phyloP scores from a whole-genome alignment of 2,329 filamentous ascomycete genomes.

The Colletotrichum abscissum region DNA sequence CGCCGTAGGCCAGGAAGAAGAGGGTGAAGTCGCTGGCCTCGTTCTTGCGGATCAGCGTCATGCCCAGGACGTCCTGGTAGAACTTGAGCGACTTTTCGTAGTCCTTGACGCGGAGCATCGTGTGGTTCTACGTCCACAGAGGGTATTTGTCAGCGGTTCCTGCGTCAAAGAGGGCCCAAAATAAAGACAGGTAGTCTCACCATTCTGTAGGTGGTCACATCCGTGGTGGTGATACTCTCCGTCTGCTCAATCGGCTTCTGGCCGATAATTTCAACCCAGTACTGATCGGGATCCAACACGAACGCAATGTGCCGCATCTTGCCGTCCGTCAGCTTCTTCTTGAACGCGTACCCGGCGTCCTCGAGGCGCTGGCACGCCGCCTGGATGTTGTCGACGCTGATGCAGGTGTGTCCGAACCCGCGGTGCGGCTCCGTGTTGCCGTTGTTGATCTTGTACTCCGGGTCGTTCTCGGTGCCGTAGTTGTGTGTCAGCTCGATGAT shows the following conservation, averaged over 20 bases:
- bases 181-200: constrained; percentile 42
- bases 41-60: constrained; percentile 80
- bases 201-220: constrained; percentile 80
- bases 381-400: constrained; percentile 86
- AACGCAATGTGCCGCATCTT: constrained; percentile 91
- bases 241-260: constrained; percentile 79
- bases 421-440: constrained; percentile 91
- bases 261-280: constrained; percentile 87
- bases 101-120: constrained; percentile 95
- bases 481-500: constrained; percentile 87
- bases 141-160: too few species aligned
- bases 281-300: constrained; percentile 86
- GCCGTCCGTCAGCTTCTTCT: constrained; percentile 93
- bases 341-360: constrained; percentile 90
- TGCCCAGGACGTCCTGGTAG: constrained; percentile 89
- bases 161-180: background rate
- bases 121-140: constrained; percentile 73
- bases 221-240: constrained; percentile 77
- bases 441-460: constrained; percentile 83
- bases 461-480: constrained; percentile 90
- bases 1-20: constrained; percentile 88
- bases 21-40: constrained; percentile 86
- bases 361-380: constrained; percentile 90
- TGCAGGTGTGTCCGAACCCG: constrained; percentile 87
- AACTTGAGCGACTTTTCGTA: constrained; percentile 79